A percentile compares a stretch with the other conserved stretches of the same genome.
phyloP scores from a whole-genome alignment of 208 protist species.

The Leishmania amazonensis region DNA sequence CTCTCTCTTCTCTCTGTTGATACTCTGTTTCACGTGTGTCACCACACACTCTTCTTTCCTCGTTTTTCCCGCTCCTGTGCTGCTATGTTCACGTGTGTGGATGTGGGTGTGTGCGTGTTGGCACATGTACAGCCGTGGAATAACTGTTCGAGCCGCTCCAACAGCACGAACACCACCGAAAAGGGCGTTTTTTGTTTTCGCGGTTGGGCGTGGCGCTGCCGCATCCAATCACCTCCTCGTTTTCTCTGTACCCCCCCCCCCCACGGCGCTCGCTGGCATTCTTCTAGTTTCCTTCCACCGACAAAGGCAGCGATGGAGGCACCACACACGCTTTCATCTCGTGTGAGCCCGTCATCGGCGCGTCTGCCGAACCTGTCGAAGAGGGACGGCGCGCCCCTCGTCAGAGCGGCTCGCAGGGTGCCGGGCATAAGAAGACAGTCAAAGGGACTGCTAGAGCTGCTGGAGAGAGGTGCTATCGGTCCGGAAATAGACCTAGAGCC shows the following conservation, averaged over 20 bases:
- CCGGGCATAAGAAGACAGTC: neutral
- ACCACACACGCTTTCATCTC: slow-evolving; percentile 2
- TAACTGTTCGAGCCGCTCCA: neutral
- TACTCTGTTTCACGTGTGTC: neutral
- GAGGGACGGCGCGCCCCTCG: neutral
- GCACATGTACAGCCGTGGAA: neutral
- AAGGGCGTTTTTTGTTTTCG: too few relatives aligned
- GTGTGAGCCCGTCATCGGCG: slow-evolving; percentile 1
- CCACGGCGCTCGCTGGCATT: neutral
- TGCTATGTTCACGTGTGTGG: neutral
- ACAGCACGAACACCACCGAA: neutral
- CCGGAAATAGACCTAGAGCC: slow-evolving; percentile 63
- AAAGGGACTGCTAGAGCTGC: slow-evolving; percentile 39
- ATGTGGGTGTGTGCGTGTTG: neutral
- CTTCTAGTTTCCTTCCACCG: neutral
- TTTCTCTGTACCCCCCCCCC: neutral
- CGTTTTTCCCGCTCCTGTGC: neutral
- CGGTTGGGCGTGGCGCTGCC: neutral
- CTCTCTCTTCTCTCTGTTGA: neutral
- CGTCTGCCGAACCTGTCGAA: slow-evolving; percentile 15
- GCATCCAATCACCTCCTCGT: neutral
- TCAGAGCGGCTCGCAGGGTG: slow-evolving; percentile 7
- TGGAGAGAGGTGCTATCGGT: slow-evolving; percentile 50
- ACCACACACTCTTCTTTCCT: neutral
- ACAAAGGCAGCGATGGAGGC: slow-evolving; percentile 16